A percentile compares a stretch with the other conserved stretches of the same genome.
These are phyloP conservation scores for Nicotiana undulata DNA, from an alignment of 257 asterid species.

Conservation along the genomic window DNA sequence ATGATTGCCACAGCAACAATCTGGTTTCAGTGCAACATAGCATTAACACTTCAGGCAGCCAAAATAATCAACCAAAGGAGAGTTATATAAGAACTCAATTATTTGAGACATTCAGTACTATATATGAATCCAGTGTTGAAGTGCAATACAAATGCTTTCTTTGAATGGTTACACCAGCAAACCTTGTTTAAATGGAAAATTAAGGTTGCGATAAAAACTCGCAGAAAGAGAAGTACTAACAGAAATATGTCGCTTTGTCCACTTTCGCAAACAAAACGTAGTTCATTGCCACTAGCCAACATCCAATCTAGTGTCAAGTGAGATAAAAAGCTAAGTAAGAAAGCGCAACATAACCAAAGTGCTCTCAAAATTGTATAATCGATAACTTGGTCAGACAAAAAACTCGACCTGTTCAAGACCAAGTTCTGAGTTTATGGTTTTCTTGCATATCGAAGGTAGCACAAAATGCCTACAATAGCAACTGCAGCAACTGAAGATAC, in stretches of 20 bases:
- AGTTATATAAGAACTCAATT: neutral
- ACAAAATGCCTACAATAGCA: slow-evolving; percentile 30
- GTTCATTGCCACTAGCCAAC: neutral
- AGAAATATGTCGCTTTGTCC: neutral
- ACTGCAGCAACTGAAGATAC: slow-evolving; percentile 45
- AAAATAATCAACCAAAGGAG: neutral
- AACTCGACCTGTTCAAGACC: slow-evolving; percentile 23
- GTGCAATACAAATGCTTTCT: neutral
- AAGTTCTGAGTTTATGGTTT: slow-evolving; percentile 3
- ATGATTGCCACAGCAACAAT: neutral
- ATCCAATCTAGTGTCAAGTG: slow-evolving; percentile 9
- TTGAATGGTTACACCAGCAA: neutral
- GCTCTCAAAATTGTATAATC: slow-evolving; percentile 43
- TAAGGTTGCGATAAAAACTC: neutral
- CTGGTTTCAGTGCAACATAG: neutral
- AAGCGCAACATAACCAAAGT: slow-evolving; percentile 15
- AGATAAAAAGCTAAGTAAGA: slow-evolving; percentile 17
- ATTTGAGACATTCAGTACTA: neutral
- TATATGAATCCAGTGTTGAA: neutral
- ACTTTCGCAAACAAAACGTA: neutral
- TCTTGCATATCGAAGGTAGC: slow-evolving; percentile 39
- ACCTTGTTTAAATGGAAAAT: neutral
- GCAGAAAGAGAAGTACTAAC: neutral
- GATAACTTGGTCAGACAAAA: slow-evolving; percentile 18
- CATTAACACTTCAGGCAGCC: neutral